These are phyloP conservation scores for Borovskyia barvae DNA, from an alignment of 208 protist species.

Conservation along the genomic window DNA sequence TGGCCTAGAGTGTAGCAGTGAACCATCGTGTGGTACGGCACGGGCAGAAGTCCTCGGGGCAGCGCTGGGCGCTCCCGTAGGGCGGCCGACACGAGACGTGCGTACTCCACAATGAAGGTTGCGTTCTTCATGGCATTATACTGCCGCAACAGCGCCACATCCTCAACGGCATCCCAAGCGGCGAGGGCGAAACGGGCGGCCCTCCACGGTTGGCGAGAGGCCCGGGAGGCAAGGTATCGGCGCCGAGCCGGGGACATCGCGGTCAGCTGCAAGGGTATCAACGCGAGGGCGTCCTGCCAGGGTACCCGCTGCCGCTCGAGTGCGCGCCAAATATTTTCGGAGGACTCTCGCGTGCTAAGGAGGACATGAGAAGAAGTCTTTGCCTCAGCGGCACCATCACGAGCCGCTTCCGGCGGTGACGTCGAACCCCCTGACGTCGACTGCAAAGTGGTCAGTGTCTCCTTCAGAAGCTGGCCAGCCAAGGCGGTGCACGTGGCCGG, in stretches of 20 bases:
- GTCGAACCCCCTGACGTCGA: not conserved
- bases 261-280: conserved; percentile 45
- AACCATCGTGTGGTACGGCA: conserved; percentile 38
- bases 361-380: not conserved
- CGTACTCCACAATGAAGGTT: conserved; percentile 48
- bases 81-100: conserved; percentile 36
- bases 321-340: conserved; percentile 50
- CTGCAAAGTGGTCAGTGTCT: conserved; percentile 26
- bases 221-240: conserved; percentile 13
- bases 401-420: not conserved
- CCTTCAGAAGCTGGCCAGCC: conserved; percentile 24
- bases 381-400: not conserved
- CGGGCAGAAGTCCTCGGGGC: conserved; percentile 51
- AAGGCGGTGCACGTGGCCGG: conserved; percentile 1
- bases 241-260: conserved; percentile 32
- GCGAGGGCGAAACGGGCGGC: conserved; percentile 27
- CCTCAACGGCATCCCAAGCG: conserved; percentile 29
- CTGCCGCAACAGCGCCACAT: conserved; percentile 21
- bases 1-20: conserved; percentile 47
- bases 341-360: conserved; percentile 9
- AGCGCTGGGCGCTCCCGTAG: conserved; percentile 53
- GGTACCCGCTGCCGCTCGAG: conserved; percentile 46
- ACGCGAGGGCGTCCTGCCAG: conserved; percentile 38
- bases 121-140: conserved; percentile 28
- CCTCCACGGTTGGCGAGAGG: conserved; percentile 7